A percentile compares a stretch with the other conserved stretches of the same genome.
These are phyloP conservation scores for Basidiobolus meristosporus DNA, from an alignment of 371 early-diverging fungal genomes.

Conservation along the genomic window DNA sequence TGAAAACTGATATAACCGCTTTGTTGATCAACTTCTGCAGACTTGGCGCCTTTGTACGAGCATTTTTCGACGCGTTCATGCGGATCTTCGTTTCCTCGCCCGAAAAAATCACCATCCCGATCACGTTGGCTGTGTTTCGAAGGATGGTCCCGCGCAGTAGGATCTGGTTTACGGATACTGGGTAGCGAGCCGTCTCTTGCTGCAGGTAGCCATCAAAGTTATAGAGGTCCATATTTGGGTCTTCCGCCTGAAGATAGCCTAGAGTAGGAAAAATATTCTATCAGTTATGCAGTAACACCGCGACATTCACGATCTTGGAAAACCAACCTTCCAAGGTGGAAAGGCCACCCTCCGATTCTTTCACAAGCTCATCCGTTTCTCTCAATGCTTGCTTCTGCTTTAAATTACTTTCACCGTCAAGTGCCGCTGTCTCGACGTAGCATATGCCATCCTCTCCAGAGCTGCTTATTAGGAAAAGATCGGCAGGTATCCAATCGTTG, in stretches of 20 bases:
- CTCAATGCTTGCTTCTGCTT: conserved; percentile 44
- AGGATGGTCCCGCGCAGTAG: conserved; percentile 55
- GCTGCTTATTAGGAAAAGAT: conserved; percentile 34
- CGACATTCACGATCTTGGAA: too few relatives aligned
- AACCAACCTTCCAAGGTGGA: too few relatives aligned
- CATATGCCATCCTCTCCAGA: conserved; percentile 36
- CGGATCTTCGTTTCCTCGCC: conserved; percentile 71
- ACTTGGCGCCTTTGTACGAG: conserved; percentile 39
- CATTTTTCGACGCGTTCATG: conserved; percentile 43
- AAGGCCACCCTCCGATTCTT: too few relatives aligned
- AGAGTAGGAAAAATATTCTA: too few relatives aligned
- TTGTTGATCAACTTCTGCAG: conserved; percentile 40
- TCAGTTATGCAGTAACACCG: too few relatives aligned
- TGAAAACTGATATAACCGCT: conserved; percentile 41
- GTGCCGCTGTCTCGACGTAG: conserved; percentile 60
- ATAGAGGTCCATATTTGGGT: conserved; percentile 40
- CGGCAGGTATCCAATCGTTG: conserved; percentile 59
- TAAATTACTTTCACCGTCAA: conserved; percentile 74
- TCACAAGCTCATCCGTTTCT: too few relatives aligned
- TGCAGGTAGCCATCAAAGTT: conserved; percentile 35
- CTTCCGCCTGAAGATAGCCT: conserved; percentile 21
- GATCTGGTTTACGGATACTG: conserved; percentile 30
- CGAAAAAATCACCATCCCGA: conserved; percentile 57
- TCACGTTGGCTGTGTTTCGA: conserved; percentile 55
- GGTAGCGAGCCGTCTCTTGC: conserved; percentile 10